These are phyloP conservation scores for Starmerella etchellsii DNA, from an alignment of 805 yeast genomes.

Conservation along the genomic window DNA sequence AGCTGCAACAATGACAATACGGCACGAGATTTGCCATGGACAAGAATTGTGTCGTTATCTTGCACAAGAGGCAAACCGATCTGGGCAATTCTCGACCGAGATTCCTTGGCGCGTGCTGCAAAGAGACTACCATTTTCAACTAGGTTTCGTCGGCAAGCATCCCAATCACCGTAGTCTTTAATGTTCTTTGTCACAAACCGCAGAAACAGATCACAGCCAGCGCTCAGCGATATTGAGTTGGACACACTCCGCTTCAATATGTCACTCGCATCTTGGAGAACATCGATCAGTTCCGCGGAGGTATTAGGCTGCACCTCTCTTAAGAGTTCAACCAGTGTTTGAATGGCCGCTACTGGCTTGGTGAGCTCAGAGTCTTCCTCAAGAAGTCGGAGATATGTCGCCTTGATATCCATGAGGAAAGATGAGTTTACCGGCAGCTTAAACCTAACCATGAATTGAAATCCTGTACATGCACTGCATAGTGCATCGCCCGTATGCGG, in stretches of 20 bases:
- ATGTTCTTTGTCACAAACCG: slow-evolving; percentile 86
- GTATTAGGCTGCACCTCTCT: slow-evolving; percentile 80
- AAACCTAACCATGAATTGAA: slow-evolving; percentile 2
- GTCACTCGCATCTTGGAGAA: slow-evolving; percentile 63
- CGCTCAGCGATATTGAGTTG: slow-evolving; percentile 84
- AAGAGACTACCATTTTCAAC: slow-evolving; percentile 90
- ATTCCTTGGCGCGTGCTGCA: slow-evolving; percentile 79
- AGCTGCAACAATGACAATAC: slow-evolving; percentile 60
- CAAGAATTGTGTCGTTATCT: slow-evolving; percentile 80
- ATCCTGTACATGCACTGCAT: background rate
- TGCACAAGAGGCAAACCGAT: slow-evolving; percentile 79
- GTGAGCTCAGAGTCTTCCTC: slow-evolving; percentile 92
- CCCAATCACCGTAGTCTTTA: slow-evolving; percentile 81
- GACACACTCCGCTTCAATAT: slow-evolving; percentile 66
- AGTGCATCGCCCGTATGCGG: no score
- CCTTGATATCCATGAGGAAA: slow-evolving; percentile 58
- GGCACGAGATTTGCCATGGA: slow-evolving; percentile 87
- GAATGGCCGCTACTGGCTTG: slow-evolving; percentile 98
- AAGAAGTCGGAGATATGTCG: slow-evolving; percentile 65
- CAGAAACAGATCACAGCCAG: slow-evolving; percentile 95
- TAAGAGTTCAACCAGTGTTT: slow-evolving; percentile 74
- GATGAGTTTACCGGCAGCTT: background rate
- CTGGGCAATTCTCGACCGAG: slow-evolving; percentile 76
- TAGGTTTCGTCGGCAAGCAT: slow-evolving; percentile 71
- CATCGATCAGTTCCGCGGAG: slow-evolving; percentile 77